Conservation (phyloP, 306 rosid species). For the Cicer arietinum region DNA sequence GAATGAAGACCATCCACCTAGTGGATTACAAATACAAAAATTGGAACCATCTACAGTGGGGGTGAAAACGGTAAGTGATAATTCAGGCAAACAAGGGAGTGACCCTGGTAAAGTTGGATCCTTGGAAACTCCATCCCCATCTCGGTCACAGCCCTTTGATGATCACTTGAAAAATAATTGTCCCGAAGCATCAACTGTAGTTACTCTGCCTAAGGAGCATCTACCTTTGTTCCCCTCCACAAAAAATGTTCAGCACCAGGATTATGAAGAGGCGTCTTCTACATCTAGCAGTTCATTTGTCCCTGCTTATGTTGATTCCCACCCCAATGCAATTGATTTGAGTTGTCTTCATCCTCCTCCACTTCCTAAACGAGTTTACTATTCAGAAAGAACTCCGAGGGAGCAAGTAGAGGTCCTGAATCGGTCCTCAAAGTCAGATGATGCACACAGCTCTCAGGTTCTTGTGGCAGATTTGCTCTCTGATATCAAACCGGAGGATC, state of each 20-base stretch:
- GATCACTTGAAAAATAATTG: constrained; percentile 36
- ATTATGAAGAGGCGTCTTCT: constrained; percentile 56
- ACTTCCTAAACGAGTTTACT: constrained; percentile 68
- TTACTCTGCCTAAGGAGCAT: constrained; percentile 50
- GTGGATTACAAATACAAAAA: constrained; percentile 52
- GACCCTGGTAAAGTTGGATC: constrained; percentile 48
- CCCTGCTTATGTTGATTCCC: constrained; percentile 56
- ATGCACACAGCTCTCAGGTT: constrained; percentile 57
- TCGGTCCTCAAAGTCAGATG: constrained; percentile 82
- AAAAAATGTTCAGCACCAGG: constrained; percentile 57
- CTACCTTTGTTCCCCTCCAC: constrained; percentile 42
- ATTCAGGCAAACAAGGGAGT: constrained; percentile 54
- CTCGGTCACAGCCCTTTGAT: constrained; percentile 48
- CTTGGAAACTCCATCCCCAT: constrained; percentile 46
- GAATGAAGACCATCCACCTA: constrained; percentile 46
- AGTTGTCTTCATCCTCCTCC: constrained; percentile 66
- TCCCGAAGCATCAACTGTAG: constrained; percentile 50
- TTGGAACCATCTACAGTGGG: constrained; percentile 50
- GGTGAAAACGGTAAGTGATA: constrained; percentile 49
- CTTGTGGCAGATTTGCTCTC: constrained; percentile 60
- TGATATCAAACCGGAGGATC: constrained; percentile 49
- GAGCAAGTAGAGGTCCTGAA: constrained; percentile 76
- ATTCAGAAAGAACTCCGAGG: constrained; percentile 82
- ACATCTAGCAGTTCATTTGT: constrained; percentile 52
- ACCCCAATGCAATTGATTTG: constrained; percentile 64